Percentiles rank a stretch among this genome's conserved stretches.
phyloP scores from a whole-genome alignment of 441 rosid species.

The Sinapis alba region DNA sequence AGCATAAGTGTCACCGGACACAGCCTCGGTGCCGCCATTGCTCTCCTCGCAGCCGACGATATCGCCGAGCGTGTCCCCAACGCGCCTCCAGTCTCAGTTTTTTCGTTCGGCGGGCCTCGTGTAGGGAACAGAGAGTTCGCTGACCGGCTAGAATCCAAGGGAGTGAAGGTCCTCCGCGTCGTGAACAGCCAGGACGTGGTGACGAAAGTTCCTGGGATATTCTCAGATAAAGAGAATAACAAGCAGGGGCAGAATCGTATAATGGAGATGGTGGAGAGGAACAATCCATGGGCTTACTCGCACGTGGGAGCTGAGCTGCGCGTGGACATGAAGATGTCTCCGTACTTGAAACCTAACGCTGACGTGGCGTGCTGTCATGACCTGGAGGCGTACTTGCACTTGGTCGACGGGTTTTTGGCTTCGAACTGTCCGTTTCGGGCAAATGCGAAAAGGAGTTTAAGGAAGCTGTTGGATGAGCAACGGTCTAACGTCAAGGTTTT shows the following conservation, averaged over 20 bases:
- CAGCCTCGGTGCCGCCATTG: slow-evolving; percentile 72
- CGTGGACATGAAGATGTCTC: slow-evolving; percentile 77
- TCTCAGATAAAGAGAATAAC: slow-evolving; percentile 24
- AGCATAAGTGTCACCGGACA: slow-evolving; percentile 79
- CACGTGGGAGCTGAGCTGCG: slow-evolving; percentile 73
- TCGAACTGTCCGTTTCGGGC: slow-evolving; percentile 84
- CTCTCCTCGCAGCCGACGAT: slow-evolving; percentile 60
- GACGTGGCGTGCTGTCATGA: slow-evolving; percentile 78
- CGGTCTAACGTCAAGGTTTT: slow-evolving; percentile 75
- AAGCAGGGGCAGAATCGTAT: slow-evolving; percentile 21
- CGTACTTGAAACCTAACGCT: slow-evolving; percentile 68
- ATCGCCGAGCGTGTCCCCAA: slow-evolving; percentile 39
- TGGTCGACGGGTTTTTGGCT: slow-evolving; percentile 90
- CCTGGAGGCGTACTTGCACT: slow-evolving; percentile 67
- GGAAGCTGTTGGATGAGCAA: slow-evolving; percentile 73
- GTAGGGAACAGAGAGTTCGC: slow-evolving; percentile 66
- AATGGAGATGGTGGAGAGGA: slow-evolving; percentile 33
- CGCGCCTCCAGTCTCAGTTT: slow-evolving; percentile 56
- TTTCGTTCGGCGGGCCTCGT: slow-evolving; percentile 73
- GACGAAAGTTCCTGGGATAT: slow-evolving; percentile 59
- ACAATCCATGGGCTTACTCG: slow-evolving; percentile 60
- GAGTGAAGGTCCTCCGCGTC: slow-evolving; percentile 60
- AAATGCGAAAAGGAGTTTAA: slow-evolving; percentile 88
- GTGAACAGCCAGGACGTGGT: slow-evolving; percentile 72
- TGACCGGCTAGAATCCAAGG: slow-evolving; percentile 43